phyloP scores from a whole-genome alignment of 2,329 filamentous ascomycete species.

The Delphinella strobiligena region DNA sequence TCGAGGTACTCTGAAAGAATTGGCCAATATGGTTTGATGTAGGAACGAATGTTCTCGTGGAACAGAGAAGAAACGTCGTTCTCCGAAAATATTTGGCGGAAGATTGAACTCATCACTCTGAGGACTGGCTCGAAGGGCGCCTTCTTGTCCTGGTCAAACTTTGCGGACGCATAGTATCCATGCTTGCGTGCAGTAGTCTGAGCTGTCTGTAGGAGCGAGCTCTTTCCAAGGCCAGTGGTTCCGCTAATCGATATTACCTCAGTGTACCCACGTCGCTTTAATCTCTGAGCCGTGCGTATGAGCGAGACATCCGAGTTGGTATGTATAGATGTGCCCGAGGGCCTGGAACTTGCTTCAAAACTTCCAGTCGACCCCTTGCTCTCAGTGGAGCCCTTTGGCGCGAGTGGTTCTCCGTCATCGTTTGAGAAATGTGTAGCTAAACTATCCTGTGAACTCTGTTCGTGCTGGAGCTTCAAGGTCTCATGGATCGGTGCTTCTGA shows the following conservation, averaged over 20 bases:
- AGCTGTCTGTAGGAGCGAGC: constrained; percentile 46
- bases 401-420: background rate
- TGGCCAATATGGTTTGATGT: constrained; percentile 46
- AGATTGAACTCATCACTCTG: constrained; percentile 47
- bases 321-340: background rate
- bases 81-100: constrained; percentile 54
- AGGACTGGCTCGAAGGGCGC: constrained; percentile 51
- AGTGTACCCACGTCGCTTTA: constrained; percentile 42
- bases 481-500: constrained; percentile 3
- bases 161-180: constrained; percentile 49
- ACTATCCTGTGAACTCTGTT: constrained; percentile 18
- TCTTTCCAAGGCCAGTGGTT: constrained; percentile 47
- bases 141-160: constrained; percentile 47
- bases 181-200: constrained; percentile 44
- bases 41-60: constrained; percentile 44
- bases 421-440: background rate
- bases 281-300: constrained; percentile 33
- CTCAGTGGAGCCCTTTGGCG: constrained; percentile 9
- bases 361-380: constrained; percentile 8
- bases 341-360: constrained; percentile 2
- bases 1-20: constrained; percentile 46
- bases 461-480: constrained; percentile 1
- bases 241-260: constrained; percentile 49
- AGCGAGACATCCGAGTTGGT: constrained; percentile 11
- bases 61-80: constrained; percentile 50